Base-by-base conservation (phyloP, 148 eudicot genomes). In the Persicaria maculosa region DNA sequence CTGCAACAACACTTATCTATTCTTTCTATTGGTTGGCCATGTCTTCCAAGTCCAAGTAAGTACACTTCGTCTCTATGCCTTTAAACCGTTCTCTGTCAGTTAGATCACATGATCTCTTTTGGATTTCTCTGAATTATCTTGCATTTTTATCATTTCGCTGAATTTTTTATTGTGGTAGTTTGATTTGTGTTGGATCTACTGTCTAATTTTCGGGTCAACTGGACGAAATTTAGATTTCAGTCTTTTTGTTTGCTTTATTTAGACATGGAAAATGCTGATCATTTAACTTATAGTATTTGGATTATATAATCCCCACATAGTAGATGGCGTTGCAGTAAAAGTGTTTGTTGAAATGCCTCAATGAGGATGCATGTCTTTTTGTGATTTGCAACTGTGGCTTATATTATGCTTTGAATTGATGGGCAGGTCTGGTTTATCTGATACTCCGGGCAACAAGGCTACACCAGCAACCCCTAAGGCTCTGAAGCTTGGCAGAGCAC, bases 11-110 rank as follows among this genome's bases (percentile, higher is more conserved):
- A 20, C 22, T 20, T 20, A 20, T 20, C 22, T 20, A 20, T 20
- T 20, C 22, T 20, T 20, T 20, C 22, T 20, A 20, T 20, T 20
- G 22, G 36, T 17, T 62, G 9, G 48, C 79, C 84, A 90, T 93
- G 98, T 84, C 98, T 86, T 80, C 97, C 62, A 93, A 86, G 77
- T 68, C 91, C 86, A 93, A 93, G 98, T 93, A 82, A 93, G 85
- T 77, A 12, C 45, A 17, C 50, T 43, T 65, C 25, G 2, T 9
- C 10, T 64, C 36, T n/a, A 44, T 31, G 10, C 11, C 64, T 58
- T 20, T 4, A 55, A 55, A 55, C 19, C 19, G 61, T 55, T 55
- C 61, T 4, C 61, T 55, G 22, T 55, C 25, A 1, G 19, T 55
- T 57, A 57, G 62, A 57, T 57, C 62, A 57, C 62, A 19, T 57